Evolutionary conservation across 257 asterid genomes (phyloP).

Genomic region (Nicotiana obtusifolia): DNA sequence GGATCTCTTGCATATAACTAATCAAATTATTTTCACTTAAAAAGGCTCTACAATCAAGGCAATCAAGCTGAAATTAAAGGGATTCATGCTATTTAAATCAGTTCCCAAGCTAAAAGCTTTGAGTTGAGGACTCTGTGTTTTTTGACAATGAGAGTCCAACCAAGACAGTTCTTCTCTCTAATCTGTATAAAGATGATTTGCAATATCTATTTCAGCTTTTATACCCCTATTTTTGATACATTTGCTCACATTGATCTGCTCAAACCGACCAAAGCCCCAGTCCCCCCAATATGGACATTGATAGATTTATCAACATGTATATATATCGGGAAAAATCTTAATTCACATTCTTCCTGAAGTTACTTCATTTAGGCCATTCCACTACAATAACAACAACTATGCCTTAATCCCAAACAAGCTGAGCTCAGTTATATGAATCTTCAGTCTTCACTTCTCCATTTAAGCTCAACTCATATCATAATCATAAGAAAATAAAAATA

Average conservation of each 20-base stretch:
- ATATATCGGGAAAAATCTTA: background rate
- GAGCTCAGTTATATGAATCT: no score
- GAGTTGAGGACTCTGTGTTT: background rate
- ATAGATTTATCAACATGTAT: background rate
- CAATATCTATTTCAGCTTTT: background rate
- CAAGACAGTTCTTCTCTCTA: background rate
- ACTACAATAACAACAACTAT: background rate
- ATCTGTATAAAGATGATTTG: background rate
- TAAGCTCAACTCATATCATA: no score
- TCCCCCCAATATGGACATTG: background rate
- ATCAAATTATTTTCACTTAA: background rate
- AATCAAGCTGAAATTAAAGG: background rate
- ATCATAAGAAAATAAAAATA: no score
- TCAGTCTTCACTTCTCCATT: no score
- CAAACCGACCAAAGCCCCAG: background rate
- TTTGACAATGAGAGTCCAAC: background rate
- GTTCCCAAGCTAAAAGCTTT: background rate
- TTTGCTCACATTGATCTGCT: background rate
- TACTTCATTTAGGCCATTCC: background rate
- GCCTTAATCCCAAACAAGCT: no score
- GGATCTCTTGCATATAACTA: background rate
- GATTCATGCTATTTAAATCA: background rate
- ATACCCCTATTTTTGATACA: background rate
- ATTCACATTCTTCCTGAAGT: background rate
- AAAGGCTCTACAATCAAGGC: background rate